A percentile compares a stretch with the other conserved stretches of the same genome.
Conservation (phyloP, 2,329 filamentous ascomycete species). For the Apiospora aurea region DNA sequence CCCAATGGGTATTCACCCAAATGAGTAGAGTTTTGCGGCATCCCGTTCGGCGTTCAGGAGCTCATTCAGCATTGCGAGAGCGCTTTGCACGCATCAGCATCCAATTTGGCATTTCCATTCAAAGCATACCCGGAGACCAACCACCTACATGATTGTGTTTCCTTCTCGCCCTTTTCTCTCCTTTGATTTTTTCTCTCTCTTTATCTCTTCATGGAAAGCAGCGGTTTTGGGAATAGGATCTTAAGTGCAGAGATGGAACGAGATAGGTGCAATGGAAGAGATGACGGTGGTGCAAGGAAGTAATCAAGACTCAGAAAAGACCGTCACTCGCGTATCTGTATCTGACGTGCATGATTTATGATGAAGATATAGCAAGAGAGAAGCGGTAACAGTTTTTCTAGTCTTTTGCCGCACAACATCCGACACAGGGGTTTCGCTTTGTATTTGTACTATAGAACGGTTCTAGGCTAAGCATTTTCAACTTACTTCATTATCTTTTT, state of each 20-base stretch:
- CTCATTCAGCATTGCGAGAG: slow-evolving; percentile 17
- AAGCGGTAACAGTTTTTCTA: not conserved
- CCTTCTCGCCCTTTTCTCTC: not conserved
- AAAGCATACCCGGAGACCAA: slow-evolving; percentile 9
- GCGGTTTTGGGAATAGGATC: not conserved
- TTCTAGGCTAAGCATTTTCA: not conserved
- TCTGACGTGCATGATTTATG: slow-evolving; percentile 12
- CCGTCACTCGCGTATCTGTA: not conserved
- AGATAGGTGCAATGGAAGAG: slow-evolving; percentile 6
- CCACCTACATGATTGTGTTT: not conserved
- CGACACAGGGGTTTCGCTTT: not conserved
- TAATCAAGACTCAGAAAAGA: slow-evolving; percentile 15
- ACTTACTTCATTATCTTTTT: not conserved
- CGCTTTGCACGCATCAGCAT: slow-evolving; percentile 9
- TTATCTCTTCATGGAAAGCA: not conserved
- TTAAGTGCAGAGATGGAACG: not conserved
- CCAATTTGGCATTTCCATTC: slow-evolving; percentile 14
- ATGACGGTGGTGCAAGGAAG: not conserved
- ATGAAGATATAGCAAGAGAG: slow-evolving; percentile 9
- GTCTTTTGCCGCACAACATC: not conserved
- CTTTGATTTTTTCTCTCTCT: not conserved
- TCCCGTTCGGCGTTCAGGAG: slow-evolving; percentile 19
- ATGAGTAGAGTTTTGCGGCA: slow-evolving; percentile 15
- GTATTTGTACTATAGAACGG: slow-evolving; percentile 11
- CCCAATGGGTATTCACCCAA: not conserved